Base-by-base conservation (phyloP, 345 rosid genomes). In the Arabidopsis thaliana region DNA sequence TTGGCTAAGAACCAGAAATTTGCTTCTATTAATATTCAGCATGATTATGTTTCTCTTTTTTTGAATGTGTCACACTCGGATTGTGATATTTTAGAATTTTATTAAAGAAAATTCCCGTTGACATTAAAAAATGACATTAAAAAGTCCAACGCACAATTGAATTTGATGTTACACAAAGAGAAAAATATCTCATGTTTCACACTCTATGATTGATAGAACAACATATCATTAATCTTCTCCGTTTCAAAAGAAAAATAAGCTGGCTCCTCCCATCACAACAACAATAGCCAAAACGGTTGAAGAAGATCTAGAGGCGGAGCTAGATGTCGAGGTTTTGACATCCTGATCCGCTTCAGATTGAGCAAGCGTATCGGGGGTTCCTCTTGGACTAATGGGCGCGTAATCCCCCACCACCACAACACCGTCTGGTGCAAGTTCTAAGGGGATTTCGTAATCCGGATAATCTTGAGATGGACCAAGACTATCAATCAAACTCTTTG, bases 381-480 rank as follows among this genome's bases (percentile, higher is more conserved):
- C 61, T 49, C 7, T 12, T 22, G 81, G 57, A 61, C 64, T 44
- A 49, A 65, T 50, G 7, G 81, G 81, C 24, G 24, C 34, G 63
- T 71, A 78, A 72, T 78, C 81, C 0, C 22, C 77, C 7, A 72
- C 77, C 41, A 59, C 77, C 24, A 2, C 48, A 4, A 78, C 46
- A 59, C 81, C 77, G n/a, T 49, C 73, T 1, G 81, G 81, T 50
- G 81, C 81, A 37, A 78, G 77, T 37, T 78, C 81, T 50, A 40
- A 12, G 1, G 81, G 81, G 30, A 78, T 78, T 8, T 78, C 77
- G 14, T 78, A 78, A 51, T 78, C 81, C 1, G 81, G 58, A 24
- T 72, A 78, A 65, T 78, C 81, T 72, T 78, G 81, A 59, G 81
- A 72, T 2, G 77, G 77, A 6, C 81, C 81, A 66, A 72, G 81